Evolutionary conservation across 192 early-diverging fungal species (phyloP), one percentile per base, ranked within the genome.

Genomic region (Phycomyces nitens): DNA sequence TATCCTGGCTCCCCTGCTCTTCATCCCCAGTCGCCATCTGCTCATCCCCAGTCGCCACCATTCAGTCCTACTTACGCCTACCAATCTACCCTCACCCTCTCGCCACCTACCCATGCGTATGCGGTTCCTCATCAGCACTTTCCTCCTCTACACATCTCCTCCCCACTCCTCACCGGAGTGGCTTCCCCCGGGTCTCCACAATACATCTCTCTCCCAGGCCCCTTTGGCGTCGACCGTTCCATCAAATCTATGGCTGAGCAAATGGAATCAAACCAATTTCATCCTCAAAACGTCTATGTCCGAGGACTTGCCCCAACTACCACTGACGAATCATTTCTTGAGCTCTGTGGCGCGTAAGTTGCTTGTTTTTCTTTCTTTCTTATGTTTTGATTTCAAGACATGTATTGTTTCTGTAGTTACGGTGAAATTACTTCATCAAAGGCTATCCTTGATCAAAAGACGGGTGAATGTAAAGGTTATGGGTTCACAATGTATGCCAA

Each of bases 401-500:
- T 34, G 29, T 34, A 34, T 34, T 34, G 29, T 34, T 34, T 7
- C 2, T 34, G 2, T 34, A 87, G 84, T 20, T 91, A 77, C 65
- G 93, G 93, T 38, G 65, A 58, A 16, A 87, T 95, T 39, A 76
- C 86, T 56, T 92, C 92, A 50, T 85, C 84, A 27, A 95, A 95
- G 61, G 86, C 90, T 18, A 94, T 95, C 39, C 78, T 95, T 55
- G 85, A 94, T 72, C 84, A 87, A 52, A 76, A 76, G n/a, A 87
- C 89, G 2, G 84, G 84, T 16, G 84, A 87, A 63, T 94, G 93
- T 69, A 93, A 92, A 72, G 92, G 92, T 4, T 95, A 90, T 74
- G 93, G 93, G 10, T 95, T 95, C 68, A 88, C 91, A 24, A 88
- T 91, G 84, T 95, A 88, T 75, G 82, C 87, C 44, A 85, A 81